Conservation (phyloP, 306 rosid species). For the Erythrophleum fordii region DNA sequence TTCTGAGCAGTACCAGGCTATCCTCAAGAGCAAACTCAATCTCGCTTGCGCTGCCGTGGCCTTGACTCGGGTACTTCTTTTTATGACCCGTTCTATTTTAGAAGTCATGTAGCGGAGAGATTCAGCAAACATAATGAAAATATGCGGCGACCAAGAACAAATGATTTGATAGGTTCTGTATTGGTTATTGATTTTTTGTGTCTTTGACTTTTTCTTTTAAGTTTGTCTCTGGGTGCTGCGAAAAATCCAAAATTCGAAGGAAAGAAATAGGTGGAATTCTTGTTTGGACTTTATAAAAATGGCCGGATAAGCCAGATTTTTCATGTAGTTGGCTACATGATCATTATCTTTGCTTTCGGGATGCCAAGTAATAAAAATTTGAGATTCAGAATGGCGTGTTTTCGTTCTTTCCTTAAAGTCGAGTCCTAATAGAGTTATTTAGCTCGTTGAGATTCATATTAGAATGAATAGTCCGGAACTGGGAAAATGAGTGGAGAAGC, state of each 20-base stretch:
- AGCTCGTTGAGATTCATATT: slow-evolving; percentile 1
- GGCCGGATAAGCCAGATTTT: neutral
- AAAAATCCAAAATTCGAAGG: neutral
- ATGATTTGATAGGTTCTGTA: slow-evolving; percentile 4
- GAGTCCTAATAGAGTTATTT: neutral
- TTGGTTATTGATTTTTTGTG: neutral
- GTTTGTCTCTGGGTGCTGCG: neutral
- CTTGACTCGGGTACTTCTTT: slow-evolving; percentile 63
- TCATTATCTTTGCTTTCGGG: neutral
- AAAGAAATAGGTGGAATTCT: neutral
- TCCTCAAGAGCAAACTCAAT: slow-evolving; percentile 83
- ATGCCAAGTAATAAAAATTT: neutral
- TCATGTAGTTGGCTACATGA: neutral
- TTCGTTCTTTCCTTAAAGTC: neutral
- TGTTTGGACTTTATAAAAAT: neutral
- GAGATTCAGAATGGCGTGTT: neutral
- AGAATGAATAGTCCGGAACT: neutral
- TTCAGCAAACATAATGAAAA: neutral
- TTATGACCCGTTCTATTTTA: neutral
- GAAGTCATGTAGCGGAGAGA: slow-evolving; percentile 9
- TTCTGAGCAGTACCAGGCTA: slow-evolving; percentile 79
- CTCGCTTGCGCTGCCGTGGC: slow-evolving; percentile 96
- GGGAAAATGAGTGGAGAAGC: slow-evolving; percentile 15
- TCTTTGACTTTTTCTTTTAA: neutral
- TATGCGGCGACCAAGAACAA: neutral